Base-by-base conservation (phyloP, 768 basidiomycete genomes). In the Pleurotus ostreatus region DNA sequence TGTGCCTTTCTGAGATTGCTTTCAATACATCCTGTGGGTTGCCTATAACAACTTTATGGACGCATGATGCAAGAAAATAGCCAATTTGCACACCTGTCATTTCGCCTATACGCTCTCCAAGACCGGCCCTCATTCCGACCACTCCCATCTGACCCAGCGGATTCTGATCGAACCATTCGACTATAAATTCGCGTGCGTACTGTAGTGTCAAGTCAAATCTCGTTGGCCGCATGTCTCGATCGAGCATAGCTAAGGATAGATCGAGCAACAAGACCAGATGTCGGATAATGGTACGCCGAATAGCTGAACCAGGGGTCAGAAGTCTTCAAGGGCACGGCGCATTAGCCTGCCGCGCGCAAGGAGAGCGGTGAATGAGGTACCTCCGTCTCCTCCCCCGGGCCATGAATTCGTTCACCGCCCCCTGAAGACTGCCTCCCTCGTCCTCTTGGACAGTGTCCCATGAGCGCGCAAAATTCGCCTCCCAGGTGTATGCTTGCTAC, bases 101-200 rank as follows among this genome's bases (percentile, higher is more conserved):
- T 58, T 94, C 90, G 1, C 92, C 84, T 41, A 98, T 74, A 2
- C 92, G 83, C 70, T 98, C 97, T 0, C 94, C 94, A 20, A 98
- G 70, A 0, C 97, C 93, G 34, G 91, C 84, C 20, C 94, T 78
- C 83, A 98, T 93, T 4, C 92, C 93, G 15, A 98, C 92, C 26
- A 98, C 75, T 1, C 94, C 96, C 60, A 99, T 92, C 71, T 98
- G 97, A 18, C 96, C 95, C 11, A 99, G 78, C 1, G 97, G 97
- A 65, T 99, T 99, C 74, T 98, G 97, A 72, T 99, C 97, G 70
- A 98, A 99, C 95, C 96, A 99, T 68, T 99, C 97, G 5, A 81
- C 76, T 25, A 98, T 80, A 62, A 98, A 99, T 63, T 92, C 92
- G 57, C 94, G 82, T 12, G 94, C 83, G 67, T 95, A 96, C 65